Conservation (phyloP, 805 yeast genomes). For the Yarrowia sp. region DNA sequence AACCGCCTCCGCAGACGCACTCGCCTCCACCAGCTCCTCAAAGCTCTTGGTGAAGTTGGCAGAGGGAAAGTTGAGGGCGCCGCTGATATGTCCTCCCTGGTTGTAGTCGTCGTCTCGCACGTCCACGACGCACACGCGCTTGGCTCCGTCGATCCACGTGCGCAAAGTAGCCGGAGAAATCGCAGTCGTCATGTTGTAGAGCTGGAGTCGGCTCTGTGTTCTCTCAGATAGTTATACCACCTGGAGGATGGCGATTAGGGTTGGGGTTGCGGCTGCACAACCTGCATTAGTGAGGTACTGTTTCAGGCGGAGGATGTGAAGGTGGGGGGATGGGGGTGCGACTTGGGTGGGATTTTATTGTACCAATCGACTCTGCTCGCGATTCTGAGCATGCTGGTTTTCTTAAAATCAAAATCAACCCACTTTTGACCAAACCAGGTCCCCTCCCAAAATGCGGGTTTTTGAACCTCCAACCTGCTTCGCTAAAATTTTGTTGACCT, state of each 20-base stretch:
- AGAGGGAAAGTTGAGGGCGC: slow-evolving; percentile 58
- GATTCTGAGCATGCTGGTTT: no score
- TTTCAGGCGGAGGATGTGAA: background rate
- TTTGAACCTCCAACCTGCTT: no score
- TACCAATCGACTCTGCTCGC: no score
- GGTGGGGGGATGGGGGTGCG: no score
- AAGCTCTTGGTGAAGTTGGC: slow-evolving; percentile 44
- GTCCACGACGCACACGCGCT: slow-evolving; percentile 56
- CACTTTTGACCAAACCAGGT: no score
- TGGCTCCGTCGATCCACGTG: slow-evolving; percentile 34
- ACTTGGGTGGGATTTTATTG: no score
- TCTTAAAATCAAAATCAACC: no score
- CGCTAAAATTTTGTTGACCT: no score
- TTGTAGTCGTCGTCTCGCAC: slow-evolving; percentile 80
- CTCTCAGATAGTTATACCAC: no score
- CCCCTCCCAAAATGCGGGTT: no score
- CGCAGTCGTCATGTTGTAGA: slow-evolving; percentile 17
- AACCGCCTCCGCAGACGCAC: slow-evolving; percentile 48
- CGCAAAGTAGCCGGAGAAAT: slow-evolving; percentile 35
- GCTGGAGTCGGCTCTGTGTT: background rate
- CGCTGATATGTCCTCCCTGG: slow-evolving; percentile 66
- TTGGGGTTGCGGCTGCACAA: slow-evolving; percentile 11
- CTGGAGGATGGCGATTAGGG: slow-evolving; percentile 27
- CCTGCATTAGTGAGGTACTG: slow-evolving; percentile 15
- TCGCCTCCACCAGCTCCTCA: slow-evolving; percentile 42